phyloP scores from a whole-genome alignment of 2,329 filamentous ascomycete genomes.

The Aspergillus udagawae region DNA sequence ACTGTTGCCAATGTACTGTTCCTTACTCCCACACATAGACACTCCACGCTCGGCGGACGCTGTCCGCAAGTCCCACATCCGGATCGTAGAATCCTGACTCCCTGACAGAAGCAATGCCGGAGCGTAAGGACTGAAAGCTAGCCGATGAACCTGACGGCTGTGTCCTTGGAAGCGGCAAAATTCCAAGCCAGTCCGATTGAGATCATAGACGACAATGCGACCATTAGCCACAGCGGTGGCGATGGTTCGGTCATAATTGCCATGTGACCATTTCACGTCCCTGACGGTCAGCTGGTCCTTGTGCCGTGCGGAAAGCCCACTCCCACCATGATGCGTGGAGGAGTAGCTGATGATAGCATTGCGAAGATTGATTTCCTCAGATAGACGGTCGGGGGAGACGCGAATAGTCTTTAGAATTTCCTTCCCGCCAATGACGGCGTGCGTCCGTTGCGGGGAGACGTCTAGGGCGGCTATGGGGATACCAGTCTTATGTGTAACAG shows the following conservation, averaged over 20 bases:
- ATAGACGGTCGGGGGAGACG: constrained; percentile 53
- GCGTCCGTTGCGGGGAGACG: constrained; percentile 59
- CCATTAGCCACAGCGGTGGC: constrained; percentile 63
- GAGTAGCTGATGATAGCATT: constrained; percentile 57
- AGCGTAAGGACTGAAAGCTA: constrained; percentile 62
- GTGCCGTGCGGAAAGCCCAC: constrained; percentile 45
- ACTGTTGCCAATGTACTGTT: constrained; percentile 54
- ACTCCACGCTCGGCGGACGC: constrained; percentile 46
- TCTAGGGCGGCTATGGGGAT: constrained; percentile 61
- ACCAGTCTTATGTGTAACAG: constrained; percentile 60
- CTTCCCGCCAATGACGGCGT: constrained; percentile 61
- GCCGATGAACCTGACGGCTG: constrained; percentile 60
- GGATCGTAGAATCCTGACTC: constrained; percentile 61
- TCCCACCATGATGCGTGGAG: constrained; percentile 46
- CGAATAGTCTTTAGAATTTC: constrained; percentile 64
- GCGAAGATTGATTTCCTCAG: constrained; percentile 62
- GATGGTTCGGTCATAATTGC: constrained; percentile 56
- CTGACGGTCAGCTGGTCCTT: constrained; percentile 59
- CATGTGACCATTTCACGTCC: constrained; percentile 66
- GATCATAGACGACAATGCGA: constrained; percentile 62
- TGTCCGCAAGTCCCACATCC: constrained; percentile 61
- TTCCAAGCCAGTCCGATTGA: constrained; percentile 58
- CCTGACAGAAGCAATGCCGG: constrained; percentile 60
- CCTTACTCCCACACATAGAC: constrained; percentile 52
- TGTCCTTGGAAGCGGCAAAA: constrained; percentile 62